phyloP scores from a whole-genome alignment of 768 basidiomycete genomes.

The Mycena sanguinolenta region DNA sequence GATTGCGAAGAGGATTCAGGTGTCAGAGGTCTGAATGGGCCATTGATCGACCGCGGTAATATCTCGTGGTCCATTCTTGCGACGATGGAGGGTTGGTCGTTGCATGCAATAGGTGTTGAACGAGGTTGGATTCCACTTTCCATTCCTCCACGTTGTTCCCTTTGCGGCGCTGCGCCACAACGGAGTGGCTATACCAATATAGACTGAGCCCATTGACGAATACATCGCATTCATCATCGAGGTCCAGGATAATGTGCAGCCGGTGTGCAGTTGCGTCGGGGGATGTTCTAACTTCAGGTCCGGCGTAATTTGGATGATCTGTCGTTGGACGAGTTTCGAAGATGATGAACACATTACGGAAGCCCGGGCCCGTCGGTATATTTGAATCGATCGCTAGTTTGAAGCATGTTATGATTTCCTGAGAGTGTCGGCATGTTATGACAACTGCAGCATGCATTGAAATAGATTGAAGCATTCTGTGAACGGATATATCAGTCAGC shows the following conservation, averaged over 20 bases:
- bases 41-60: too few species aligned
- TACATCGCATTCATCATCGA: conserved; percentile 62
- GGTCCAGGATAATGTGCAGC: conserved; percentile 59
- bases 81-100: too few species aligned
- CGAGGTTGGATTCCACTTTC: too few species aligned
- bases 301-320: conserved; percentile 71
- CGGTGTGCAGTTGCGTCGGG: conserved; percentile 57
- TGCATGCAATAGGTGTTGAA: too few species aligned
- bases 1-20: conserved; percentile 71
- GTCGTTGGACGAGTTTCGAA: conserved; percentile 80
- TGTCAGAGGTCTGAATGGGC: too few species aligned
- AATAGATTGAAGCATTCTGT: conserved; percentile 45
- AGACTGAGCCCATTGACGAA: conserved; percentile 57
- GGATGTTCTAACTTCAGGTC: conserved; percentile 66
- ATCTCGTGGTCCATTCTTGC: too few species aligned
- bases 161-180: too few species aligned
- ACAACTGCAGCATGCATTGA: conserved; percentile 54
- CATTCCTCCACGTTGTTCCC: too few species aligned
- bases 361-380: too few species aligned
- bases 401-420: conserved; percentile 74
- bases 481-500: too few species aligned
- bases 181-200: conserved; percentile 78
- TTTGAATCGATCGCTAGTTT: conserved; percentile 47
- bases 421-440: conserved; percentile 80
- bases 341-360: conserved; percentile 61